A percentile compares a stretch with the other conserved stretches of the same genome.
Conservation (phyloP, 2,329 filamentous ascomycete genomes). For the Aschersonia sp. region DNA sequence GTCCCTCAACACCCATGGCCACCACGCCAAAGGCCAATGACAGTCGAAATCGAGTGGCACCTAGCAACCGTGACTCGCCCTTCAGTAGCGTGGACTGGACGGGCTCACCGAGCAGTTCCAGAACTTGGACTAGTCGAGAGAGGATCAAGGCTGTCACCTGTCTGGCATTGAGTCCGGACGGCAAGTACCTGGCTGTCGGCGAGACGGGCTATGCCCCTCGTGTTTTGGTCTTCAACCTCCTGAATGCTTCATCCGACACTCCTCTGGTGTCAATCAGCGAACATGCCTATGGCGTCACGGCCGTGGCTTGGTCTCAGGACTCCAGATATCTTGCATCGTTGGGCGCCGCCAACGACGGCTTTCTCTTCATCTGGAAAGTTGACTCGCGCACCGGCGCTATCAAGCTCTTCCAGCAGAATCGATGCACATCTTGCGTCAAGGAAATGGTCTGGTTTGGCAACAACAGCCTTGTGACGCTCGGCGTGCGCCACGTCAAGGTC, state of each 20-base stretch:
- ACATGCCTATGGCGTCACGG: constrained; percentile 78
- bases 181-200: constrained; percentile 76
- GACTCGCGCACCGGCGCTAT: constrained; percentile 70
- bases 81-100: constrained; percentile 33
- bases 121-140: constrained; percentile 78
- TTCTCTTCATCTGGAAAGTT: constrained; percentile 80
- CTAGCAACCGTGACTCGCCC: constrained; percentile 31
- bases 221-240: constrained; percentile 77
- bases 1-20: constrained; percentile 32
- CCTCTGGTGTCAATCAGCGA: constrained; percentile 79
- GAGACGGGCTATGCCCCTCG: constrained; percentile 91
- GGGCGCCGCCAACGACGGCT: constrained; percentile 82
- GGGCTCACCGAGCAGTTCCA: constrained; percentile 46
- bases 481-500: constrained; percentile 82
- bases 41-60: constrained; percentile 41
- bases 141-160: constrained; percentile 90
- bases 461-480: constrained; percentile 67
- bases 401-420: constrained; percentile 70
- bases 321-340: constrained; percentile 78
- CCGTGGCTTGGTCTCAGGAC: constrained; percentile 80
- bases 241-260: constrained; percentile 64
- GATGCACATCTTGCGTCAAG: constrained; percentile 76
- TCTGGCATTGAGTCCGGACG: constrained; percentile 75
- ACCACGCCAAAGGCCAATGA: constrained; percentile 48
- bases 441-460: constrained; percentile 86